A percentile compares a stretch with the other conserved stretches of the same genome.
Evolutionary conservation across 495 filamentous ascomycete species (phyloP).

Genomic region (Hypoxylon rickii): DNA sequence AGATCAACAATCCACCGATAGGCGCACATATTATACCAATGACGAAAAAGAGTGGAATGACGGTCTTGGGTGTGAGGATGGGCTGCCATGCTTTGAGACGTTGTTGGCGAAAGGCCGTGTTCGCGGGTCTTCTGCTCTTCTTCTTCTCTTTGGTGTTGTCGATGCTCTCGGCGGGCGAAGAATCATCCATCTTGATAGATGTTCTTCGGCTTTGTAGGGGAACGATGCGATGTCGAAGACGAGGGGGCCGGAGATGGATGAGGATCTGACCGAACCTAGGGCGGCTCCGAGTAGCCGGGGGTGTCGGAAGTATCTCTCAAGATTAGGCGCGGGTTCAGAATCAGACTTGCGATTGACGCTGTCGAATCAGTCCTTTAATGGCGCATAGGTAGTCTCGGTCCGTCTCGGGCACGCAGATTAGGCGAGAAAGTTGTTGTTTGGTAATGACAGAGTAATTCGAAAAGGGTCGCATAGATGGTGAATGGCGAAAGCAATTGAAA

Average conservation of each 20-base stretch:
- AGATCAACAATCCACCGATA: slow-evolving; percentile 82
- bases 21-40: slow-evolving; percentile 87
- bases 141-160: slow-evolving; percentile 65
- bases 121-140: slow-evolving; percentile 84
- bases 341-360: slow-evolving; percentile 6
- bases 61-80: slow-evolving; percentile 90
- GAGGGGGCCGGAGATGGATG: not conserved
- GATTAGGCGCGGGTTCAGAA: too few species aligned
- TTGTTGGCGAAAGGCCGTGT: slow-evolving; percentile 92
- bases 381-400: not conserved
- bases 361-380: slow-evolving; percentile 1
- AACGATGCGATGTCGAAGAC: not conserved
- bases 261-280: not conserved
- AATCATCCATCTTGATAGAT: slow-evolving; percentile 34
- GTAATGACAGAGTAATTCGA: slow-evolving; percentile 7
- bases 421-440: not conserved
- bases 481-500: too few species aligned
- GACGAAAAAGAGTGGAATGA: slow-evolving; percentile 85
- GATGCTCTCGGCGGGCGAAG: slow-evolving; percentile 31
- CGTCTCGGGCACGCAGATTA: not conserved
- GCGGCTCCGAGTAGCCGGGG: too few species aligned
- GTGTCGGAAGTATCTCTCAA: too few species aligned
- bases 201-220: not conserved
- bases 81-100: slow-evolving; percentile 96
- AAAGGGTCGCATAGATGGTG: too few species aligned